Conservation (phyloP, 2,329 filamentous ascomycete species). For the Trichoderma guizhouense region DNA sequence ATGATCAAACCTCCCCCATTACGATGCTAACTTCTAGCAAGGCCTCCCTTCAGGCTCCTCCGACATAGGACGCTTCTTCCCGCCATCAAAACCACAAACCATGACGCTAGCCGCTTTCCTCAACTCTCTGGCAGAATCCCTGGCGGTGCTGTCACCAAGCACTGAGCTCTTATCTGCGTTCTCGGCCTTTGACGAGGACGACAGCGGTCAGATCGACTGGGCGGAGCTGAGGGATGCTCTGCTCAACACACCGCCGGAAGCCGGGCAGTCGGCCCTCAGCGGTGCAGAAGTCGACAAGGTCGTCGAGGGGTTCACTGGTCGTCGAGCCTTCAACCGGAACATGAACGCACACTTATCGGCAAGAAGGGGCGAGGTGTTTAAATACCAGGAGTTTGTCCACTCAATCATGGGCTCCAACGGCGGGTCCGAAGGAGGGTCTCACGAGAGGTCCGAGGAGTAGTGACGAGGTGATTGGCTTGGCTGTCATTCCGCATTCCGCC, state of each 20-base stretch:
- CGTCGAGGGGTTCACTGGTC: slow-evolving; percentile 80
- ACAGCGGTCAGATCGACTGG: slow-evolving; percentile 88
- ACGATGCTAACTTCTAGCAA: slow-evolving; percentile 31
- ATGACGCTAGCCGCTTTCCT: slow-evolving; percentile 85
- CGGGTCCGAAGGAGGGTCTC: slow-evolving; percentile 28
- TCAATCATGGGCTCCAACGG: slow-evolving; percentile 58
- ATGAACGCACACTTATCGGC: slow-evolving; percentile 48
- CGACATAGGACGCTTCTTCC: slow-evolving; percentile 79
- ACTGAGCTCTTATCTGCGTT: slow-evolving; percentile 85
- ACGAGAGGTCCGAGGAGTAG: slow-evolving; percentile 28
- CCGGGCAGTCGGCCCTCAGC: slow-evolving; percentile 61
- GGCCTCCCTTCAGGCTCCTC: slow-evolving; percentile 70
- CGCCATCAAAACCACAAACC: slow-evolving; percentile 64
- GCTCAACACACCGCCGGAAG: slow-evolving; percentile 75
- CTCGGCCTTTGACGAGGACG: slow-evolving; percentile 91
- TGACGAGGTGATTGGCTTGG: not conserved
- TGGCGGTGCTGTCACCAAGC: slow-evolving; percentile 71
- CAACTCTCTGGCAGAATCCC: slow-evolving; percentile 70
- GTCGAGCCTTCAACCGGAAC: slow-evolving; percentile 74
- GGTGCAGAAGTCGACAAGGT: slow-evolving; percentile 79
- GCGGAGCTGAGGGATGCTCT: slow-evolving; percentile 78
- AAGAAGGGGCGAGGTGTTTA: slow-evolving; percentile 83
- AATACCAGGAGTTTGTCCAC: slow-evolving; percentile 87
- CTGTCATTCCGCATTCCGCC: not conserved
- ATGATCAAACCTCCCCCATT: not conserved